Base-by-base conservation (phyloP, 1,284 basidiomycete species). In the Tilletia caries region DNA sequence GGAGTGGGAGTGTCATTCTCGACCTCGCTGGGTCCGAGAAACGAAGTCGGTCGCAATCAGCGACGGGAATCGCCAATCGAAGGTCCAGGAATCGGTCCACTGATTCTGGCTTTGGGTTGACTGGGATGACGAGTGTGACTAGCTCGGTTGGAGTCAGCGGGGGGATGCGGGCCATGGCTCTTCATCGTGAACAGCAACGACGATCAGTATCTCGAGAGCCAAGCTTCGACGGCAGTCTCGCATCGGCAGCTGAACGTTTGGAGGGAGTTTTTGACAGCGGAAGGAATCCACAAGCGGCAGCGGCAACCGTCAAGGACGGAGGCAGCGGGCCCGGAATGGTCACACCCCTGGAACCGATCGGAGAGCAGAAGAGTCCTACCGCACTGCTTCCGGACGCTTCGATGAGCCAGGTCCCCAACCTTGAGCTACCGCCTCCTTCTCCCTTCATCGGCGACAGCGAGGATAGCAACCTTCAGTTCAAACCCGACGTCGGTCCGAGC, bases 291-390 rank as follows among this genome's bases (percentile, higher is more conserved):
- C 10, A 6, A 41, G 37, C 10, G 8, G 37, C 37, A 41, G 37
- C 37, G 15, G 37, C 10, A 41, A 15, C 37, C 15, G 37, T 41
- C 37, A 41, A 41, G 1, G 37, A n/a, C n/a, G n/a, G n/a, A n/a
- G n/a, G n/a, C n/a, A n/a, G n/a, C n/a, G n/a, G n/a, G n/a, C n/a
- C n/a, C n/a, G n/a, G n/a, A n/a, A n/a, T n/a, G n/a, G n/a, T 25
- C 23, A 33, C 13, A 33, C 20, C 44, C 13, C 48, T 67, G 33
- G 66, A 67, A 52, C 25, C 66, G 23, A 67, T 67, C 29, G 60
- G 52, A 46, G 66, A 67, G 46, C 52, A 67, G 46, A 67, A 67
- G 29, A 58, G 52, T 33, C 66, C 66, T 23, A 18, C 60, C 41
- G 46, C 60, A 2, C 44, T 52, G n/a, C 66, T 62, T 12, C 58